Base-by-base conservation (phyloP, 176 grass and related monocot genomes). In the Urochloa ruziziensis region DNA sequence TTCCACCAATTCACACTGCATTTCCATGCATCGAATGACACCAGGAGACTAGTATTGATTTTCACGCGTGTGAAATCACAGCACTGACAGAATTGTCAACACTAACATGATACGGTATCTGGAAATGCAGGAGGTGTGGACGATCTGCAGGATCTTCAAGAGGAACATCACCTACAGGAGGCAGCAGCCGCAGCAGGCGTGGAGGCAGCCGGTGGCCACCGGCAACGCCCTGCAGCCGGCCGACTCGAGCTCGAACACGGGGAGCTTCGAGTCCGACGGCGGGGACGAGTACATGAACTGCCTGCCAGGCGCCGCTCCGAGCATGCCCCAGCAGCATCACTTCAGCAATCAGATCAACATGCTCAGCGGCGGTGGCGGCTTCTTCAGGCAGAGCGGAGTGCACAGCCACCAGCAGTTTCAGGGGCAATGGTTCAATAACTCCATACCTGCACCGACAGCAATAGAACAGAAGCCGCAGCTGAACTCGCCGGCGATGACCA, bases 121-220 rank as follows among this genome's bases (percentile, higher is more conserved):
- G 21, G 9, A 88, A 84, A 72, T 69, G 56, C 84, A 97, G 94
- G 94, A 97, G 77, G 87, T 97, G 2, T 97, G 94, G 94, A 97
- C 94, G 0, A 91, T 97, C 58, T 94, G 94, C 86, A 81, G 92
- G 54, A 97, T 97, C 65, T 94, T 97, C 80, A 94, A 90, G 77
- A 87, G 94, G 62, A 91, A 77, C 61, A 57, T 87, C 64, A 84
- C 83, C 66, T 85, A 87, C 88, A 89, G 82, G 83, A 94, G 90
- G 76, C 86, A 90, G 79, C 67, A 44, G 23, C n/a, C n/a, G 44
- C 84, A 88, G 49, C 52, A n/a, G 19, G 13, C 78, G 27, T 76
- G 89, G 78, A 91, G 77, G 86, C 48, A 77, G 67, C 43, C 86
- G 18, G 52, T 46, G 4, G 46, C 64, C 0, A 17, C 32, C 54